Base-by-base conservation (phyloP, 1,139 yeast species). In the Spathaspora jeffriesii region DNA sequence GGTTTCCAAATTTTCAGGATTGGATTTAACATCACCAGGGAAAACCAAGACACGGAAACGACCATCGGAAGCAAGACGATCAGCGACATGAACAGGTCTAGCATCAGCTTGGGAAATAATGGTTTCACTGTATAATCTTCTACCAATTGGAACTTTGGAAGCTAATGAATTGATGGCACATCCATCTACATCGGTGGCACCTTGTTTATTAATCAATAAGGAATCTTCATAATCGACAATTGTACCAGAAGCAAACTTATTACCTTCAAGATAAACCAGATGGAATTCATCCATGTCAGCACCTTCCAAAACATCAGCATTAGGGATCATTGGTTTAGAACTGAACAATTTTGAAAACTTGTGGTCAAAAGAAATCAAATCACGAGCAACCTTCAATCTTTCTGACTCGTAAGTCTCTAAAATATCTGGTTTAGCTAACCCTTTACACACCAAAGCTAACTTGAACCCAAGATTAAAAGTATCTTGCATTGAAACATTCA, bases 401-500 rank as follows among this genome's bases (percentile, higher is more conserved):
- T 69, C 73, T 4, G 48, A 37, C 49, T 65, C 65, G 50, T 68
- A 68, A 7, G 72, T 66, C 9, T 48, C 46, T 45, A 69, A 57
- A 23, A 68, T 55, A n/a, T 53, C 59, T 14, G 22, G 53, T 18
- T 50, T 53, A 22, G 56, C 54, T 41, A 53, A 50, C 10, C 71
- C 68, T 48, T 65, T 66, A 42, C 64, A 51, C n/a, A 65, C 71
- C 36, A 57, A 55, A 2, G 68, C 68, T 17, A 69, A 47, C 50
- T 68, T 68, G 70, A 71, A 68, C n/a, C 64, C 70, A 38, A 69
- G 56, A 48, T 68, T 68, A 52, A 56, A 67, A 15, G 70, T 63
- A 46, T 68, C 73, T 47, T 51, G 54, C 56, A 53, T 53, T n/a
- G 56, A 53, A 34, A 63, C 68, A 49, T 69, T 68, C 73, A 67